Base-by-base conservation (phyloP, 331 rosid genomes). In the Saraca asoca region DNA sequence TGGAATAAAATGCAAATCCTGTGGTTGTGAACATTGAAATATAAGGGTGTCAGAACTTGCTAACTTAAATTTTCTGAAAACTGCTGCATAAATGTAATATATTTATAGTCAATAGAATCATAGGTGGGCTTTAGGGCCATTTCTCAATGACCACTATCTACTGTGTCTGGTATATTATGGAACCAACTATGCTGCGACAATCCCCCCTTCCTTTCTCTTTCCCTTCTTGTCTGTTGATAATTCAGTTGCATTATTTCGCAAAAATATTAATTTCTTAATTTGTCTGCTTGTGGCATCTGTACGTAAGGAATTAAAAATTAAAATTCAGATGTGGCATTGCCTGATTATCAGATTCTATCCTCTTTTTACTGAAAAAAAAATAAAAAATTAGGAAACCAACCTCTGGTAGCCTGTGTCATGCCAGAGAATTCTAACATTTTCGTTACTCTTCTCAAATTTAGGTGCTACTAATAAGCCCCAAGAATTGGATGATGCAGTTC, bases 381-480 rank as follows among this genome's bases (percentile, higher is more conserved):
- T 66, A 24, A 3, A 1, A 42, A 7, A 60, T 55, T 38, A 17
- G 54, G 16, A 17, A 49, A 17, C 38, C 11, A 43, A 34, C 76
- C 49, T 62, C 7, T 18, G 52, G 20, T 51, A 50, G 53, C 5
- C 14, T 12, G 58, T 58, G 45, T 53, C 52, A 51, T 48, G 20
- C 17, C 59, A 66, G 18, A 45, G 49, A 34, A 51, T 78, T 54
- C 24, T 62, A 6, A 68, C 13, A 49, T 62, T 55, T 13, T 62
- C 37, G 52, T 35, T 63, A 24, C 38, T 78, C 67, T 68, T 48
- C 42, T 78, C 11, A 58, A 73, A 64, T 76, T 49, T 72, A 93
- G 98, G 98, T 79, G 98, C 98, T 20, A 93, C 98, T 29, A 93
- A 93, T 79, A 93, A 89, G 91, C 98, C 98, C 0, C 96, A 89